Conservation (phyloP, 2,329 filamentous ascomycete species). For the Stagonosporopsis vannaccii region DNA sequence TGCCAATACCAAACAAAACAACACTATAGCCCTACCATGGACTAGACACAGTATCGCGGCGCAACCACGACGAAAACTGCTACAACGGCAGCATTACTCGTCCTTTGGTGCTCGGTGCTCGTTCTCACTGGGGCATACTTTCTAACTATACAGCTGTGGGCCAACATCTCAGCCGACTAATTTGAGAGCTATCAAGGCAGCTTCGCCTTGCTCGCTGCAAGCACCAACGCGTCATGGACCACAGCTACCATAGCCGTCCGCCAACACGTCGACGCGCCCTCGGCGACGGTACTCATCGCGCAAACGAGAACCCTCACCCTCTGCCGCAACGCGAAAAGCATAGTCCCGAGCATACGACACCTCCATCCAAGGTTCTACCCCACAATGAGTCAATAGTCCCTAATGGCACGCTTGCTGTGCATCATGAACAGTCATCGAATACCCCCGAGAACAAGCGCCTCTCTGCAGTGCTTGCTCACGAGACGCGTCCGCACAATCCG, state of each 20-base stretch:
- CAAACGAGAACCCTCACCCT: constrained; percentile 37
- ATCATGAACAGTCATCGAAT: constrained; percentile 38
- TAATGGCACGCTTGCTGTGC: constrained; percentile 54
- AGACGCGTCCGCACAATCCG: constrained; percentile 56
- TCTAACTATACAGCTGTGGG: constrained; percentile 32
- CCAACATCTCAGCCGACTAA: constrained; percentile 23
- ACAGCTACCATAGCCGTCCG: constrained; percentile 37
- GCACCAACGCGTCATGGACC: constrained; percentile 38
- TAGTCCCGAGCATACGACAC: constrained; percentile 22
- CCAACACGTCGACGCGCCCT: constrained; percentile 43
- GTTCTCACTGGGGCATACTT: constrained; percentile 28
- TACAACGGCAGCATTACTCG: constrained; percentile 24
- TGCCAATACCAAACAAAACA: constrained; percentile 32
- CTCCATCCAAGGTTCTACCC: constrained; percentile 39
- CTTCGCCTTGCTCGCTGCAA: constrained; percentile 18
- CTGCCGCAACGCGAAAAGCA: constrained; percentile 32
- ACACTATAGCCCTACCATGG: constrained; percentile 28
- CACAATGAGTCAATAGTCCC: constrained; percentile 56
- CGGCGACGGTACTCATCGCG: constrained; percentile 43
- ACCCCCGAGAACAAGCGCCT: constrained; percentile 60
- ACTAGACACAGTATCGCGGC: constrained; percentile 15
- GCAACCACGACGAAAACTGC: constrained; percentile 22
- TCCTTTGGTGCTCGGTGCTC: constrained; percentile 29
- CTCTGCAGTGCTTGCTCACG: constrained; percentile 59
- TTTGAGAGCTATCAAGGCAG: constrained; percentile 17